A percentile compares a stretch with the other conserved stretches of the same genome.
phyloP scores from a whole-genome alignment of 2,329 filamentous ascomycete species.

The Colletotrichum scovillei region DNA sequence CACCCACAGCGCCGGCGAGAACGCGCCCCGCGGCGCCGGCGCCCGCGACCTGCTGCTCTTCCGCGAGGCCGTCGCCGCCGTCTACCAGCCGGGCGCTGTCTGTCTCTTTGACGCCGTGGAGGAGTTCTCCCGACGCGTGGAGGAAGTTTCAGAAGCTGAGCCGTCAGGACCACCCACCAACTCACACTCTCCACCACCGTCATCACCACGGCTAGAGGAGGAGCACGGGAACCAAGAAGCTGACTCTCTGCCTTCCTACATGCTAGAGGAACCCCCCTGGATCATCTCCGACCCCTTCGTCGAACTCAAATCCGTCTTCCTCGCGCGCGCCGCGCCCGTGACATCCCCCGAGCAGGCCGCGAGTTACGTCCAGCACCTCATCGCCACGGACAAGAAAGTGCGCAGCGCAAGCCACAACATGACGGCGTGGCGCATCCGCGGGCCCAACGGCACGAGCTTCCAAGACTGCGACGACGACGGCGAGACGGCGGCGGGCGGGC shows the following conservation, averaged over 20 bases:
- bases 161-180: slow-evolving; percentile 11
- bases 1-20: slow-evolving; percentile 80
- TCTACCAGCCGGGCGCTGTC: slow-evolving; percentile 79
- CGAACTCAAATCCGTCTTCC: slow-evolving; percentile 89
- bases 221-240: slow-evolving; percentile 37
- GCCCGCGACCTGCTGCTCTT: slow-evolving; percentile 77
- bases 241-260: slow-evolving; percentile 2
- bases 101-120: slow-evolving; percentile 95
- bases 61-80: slow-evolving; percentile 71
- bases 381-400: slow-evolving; percentile 85
- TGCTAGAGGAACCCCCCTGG: slow-evolving; percentile 67
- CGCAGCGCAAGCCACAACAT: slow-evolving; percentile 96
- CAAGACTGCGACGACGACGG: slow-evolving; percentile 98
- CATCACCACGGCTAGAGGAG: neutral
- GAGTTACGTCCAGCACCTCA: slow-evolving; percentile 77
- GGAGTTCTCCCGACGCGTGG: slow-evolving; percentile 58
- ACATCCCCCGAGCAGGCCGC: slow-evolving; percentile 77
- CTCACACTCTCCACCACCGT: no score
- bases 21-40: slow-evolving; percentile 77
- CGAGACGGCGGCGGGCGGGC: slow-evolving; percentile 88
- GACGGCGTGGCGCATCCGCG: slow-evolving; percentile 87
- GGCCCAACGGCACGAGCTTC: slow-evolving; percentile 65
- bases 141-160: slow-evolving; percentile 26
- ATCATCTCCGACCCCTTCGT: slow-evolving; percentile 76
- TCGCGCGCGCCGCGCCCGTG: slow-evolving; percentile 81